A percentile compares a stretch with the other conserved stretches of the same genome.
Evolutionary conservation across 805 yeast genomes (phyloP).

Genomic region (Hanseniaspora lachancei): DNA sequence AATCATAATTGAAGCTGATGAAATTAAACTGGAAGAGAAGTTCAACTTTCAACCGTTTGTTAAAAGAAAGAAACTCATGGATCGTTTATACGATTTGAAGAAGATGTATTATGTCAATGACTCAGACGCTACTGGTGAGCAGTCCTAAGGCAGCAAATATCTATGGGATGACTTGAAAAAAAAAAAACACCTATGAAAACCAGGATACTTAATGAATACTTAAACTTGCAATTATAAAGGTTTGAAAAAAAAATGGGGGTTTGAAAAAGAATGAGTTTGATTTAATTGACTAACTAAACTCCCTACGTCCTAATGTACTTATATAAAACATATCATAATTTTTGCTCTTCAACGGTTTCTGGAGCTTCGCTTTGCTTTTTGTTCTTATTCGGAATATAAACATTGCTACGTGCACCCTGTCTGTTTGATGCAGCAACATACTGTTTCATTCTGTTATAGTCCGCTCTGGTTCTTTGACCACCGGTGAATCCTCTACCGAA

Average conservation of each 20-base stretch:
- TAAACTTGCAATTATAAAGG: no score
- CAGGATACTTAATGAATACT: no score
- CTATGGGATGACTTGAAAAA: no score
- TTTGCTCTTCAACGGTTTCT: neutral
- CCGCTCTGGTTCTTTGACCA: conserved; percentile 47
- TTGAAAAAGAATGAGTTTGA: no score
- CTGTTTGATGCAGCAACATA: conserved; percentile 10
- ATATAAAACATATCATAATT: neutral
- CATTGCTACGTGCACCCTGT: conserved; percentile 11
- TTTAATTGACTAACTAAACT: no score
- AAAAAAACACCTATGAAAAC: no score
- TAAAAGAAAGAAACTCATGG: conserved; percentile 26
- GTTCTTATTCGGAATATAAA: conserved; percentile 11
- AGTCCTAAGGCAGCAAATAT: neutral
- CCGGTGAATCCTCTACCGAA: conserved; percentile 89
- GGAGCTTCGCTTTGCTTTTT: neutral
- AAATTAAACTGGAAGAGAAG: conserved; percentile 19
- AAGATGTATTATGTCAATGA: conserved; percentile 15
- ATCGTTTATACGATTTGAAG: conserved; percentile 26
- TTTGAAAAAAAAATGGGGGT: no score
- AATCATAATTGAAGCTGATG: conserved; percentile 4
- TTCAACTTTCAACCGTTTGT: conserved; percentile 21
- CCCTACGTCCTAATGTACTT: neutral
- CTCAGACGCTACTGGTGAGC: neutral
- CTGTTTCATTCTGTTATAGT: conserved; percentile 11